Evolutionary conservation across 441 rosid genomes (phyloP), one percentile per base, ranked within the genome.

Genomic region (Adansonia madagascariensis): DNA sequence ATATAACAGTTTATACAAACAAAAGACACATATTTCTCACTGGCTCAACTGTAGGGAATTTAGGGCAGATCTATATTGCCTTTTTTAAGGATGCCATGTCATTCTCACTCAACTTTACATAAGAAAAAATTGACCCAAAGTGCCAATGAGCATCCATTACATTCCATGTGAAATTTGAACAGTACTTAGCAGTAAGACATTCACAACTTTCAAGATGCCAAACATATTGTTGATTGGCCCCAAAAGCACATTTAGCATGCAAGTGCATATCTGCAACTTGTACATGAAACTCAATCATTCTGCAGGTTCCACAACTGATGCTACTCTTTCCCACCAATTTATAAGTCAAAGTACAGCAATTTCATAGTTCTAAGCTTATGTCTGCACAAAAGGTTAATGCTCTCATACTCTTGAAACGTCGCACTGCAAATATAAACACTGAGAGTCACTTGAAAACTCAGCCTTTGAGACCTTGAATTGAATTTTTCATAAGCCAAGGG

Each of bases 381-480:
- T 44, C 77, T 74, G 47, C n/a, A 46, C 15, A 73, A 74, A 47
- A 50, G 18, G 50, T 35, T 20, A 17, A 69, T 47, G 63, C 59
- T 68, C 69, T 73, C 76, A 20, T 20, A 41, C 20, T 27, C 61
- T 77, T 53, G 74, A 74, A 24, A 27, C 17, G 50, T 56, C 39
- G 43, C 57, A 65, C 59, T 67, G 77, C 67, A 78, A 66, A 73
- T 22, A 75, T 52, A 5, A 18, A 56, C 9, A 47, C 56, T 14
- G 56, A 64, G 39, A 46, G 64, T 63, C 64, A 56, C 69, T 41
- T 49, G 60, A 50, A 24, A 27, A 18, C 56, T 63, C n/a, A 72
- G 60, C 24, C 77, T 57, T 63, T 15, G 6, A 22, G 70, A 73
- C 52, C 75, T 73, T 78, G 39, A 39, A 73, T 71, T 71, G 64